Base-by-base conservation (phyloP, 495 filamentous ascomycete genomes). In the Trichoderma asperelloides region DNA sequence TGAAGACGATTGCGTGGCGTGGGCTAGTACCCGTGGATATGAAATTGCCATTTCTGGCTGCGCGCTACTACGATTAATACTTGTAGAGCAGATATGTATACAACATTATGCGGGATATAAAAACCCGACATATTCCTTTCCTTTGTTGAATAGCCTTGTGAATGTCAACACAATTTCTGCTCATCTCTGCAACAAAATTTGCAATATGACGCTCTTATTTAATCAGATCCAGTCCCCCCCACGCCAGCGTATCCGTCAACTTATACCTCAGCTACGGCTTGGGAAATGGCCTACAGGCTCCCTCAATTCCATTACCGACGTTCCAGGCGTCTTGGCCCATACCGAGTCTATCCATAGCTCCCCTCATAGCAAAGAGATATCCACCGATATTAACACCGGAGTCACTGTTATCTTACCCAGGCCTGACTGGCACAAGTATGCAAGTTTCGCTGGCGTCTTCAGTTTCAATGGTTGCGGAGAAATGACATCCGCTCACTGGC, bases 381-480 rank as follows among this genome's bases (percentile, higher is more conserved):
- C 71, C 39, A 62, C 75, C 15, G 70, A 71, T 41, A 76, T 81
- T 65, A 81, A 80, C 67, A 85, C 81, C 2, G 82, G 83, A 41
- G 74, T 86, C 6, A 86, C 83, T 16, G 75, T 75, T 62, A 81
- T 85, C 68, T 72, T 84, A 21, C 81, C 83, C 8, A 80, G 82
- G 27, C 39, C 72, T 21, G 73, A 82, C 43, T 82, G 78, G 75
- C 81, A 80, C 68, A 63, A 81, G 68, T 71, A 78, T 1, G 81
- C 78, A 47, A 82, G 78, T 70, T 80, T 80, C 49, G 80, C 83
- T 11, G 79, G 80, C 4, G 71, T 82, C 51, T 83, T 82, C 72
- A 76, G 76, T 66, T 83, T 86, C 75, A 86, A 86, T 69, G 82
- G 83, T 64, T 77, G 75, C 30, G 82, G 83, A 25, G 82, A 85